Percentiles rank a stretch among this genome's conserved stretches.
Conservation (phyloP, 495 filamentous ascomycete genomes). For the Penicillium simplicissimum region DNA sequence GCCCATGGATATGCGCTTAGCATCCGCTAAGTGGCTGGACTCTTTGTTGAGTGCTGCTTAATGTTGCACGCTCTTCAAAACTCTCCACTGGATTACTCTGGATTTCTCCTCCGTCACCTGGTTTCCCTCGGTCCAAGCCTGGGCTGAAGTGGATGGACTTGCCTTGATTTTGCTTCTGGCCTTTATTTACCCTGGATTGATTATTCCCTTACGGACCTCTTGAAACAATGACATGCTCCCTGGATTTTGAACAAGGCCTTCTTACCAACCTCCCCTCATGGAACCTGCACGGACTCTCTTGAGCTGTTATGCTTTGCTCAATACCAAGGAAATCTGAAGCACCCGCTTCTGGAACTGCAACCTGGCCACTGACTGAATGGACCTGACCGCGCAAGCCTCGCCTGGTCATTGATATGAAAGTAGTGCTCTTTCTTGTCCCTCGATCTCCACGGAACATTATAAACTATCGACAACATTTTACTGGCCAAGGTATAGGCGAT, state of each 20-base stretch:
- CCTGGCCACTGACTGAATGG: constrained; percentile 23
- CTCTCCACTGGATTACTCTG: constrained; percentile 19
- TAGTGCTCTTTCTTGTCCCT: not conserved
- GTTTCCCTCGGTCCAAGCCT: constrained; percentile 32
- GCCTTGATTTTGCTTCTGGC: constrained; percentile 19
- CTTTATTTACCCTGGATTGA: constrained; percentile 15
- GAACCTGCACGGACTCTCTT: constrained; percentile 14
- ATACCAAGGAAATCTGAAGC: constrained; percentile 17
- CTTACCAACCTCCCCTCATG: not conserved
- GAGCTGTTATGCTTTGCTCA: constrained; percentile 27
- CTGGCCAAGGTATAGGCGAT: constrained; percentile 3
- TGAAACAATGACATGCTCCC: constrained; percentile 19
- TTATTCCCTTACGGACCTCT: not conserved
- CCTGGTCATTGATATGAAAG: constrained; percentile 1
- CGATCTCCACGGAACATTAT: constrained; percentile 17
- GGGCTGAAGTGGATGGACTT: constrained; percentile 32
- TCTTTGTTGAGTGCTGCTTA: constrained; percentile 45
- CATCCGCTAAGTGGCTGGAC: constrained; percentile 43
- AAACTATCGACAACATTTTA: constrained; percentile 15
- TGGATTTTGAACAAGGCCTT: constrained; percentile 20
- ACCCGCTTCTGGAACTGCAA: constrained; percentile 16
- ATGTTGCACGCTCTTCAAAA: constrained; percentile 43
- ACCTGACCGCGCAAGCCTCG: constrained; percentile 2
- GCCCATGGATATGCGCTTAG: constrained; percentile 30
- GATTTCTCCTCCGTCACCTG: constrained; percentile 24